phyloP scores from a whole-genome alignment of 192 early-diverging fungal species.

The Backusella tuberculispora region DNA sequence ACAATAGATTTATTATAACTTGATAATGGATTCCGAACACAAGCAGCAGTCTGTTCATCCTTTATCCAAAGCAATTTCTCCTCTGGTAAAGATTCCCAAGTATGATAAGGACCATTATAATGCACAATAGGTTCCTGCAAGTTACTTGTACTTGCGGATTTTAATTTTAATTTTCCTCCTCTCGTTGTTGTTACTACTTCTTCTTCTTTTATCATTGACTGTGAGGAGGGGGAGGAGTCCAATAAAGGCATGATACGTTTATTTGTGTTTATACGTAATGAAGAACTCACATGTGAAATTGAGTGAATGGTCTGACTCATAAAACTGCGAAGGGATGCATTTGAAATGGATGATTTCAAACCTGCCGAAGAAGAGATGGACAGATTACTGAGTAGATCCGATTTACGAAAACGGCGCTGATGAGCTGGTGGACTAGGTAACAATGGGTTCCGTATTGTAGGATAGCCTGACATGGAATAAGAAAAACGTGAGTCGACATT shows the following conservation, averaged over 20 bases:
- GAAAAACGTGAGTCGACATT: constrained; percentile 10
- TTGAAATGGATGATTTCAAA: constrained; percentile 23
- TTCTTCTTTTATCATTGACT: too few species aligned
- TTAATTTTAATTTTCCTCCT: background rate
- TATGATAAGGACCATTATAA: constrained; percentile 32
- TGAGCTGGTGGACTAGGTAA: constrained; percentile 22
- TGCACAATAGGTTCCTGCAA: constrained; percentile 22
- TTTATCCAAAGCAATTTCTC: constrained; percentile 34
- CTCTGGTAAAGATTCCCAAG: constrained; percentile 24
- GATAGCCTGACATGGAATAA: constrained; percentile 20
- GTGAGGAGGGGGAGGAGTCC: background rate
- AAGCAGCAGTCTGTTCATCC: constrained; percentile 17
- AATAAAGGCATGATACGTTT: constrained; percentile 21
- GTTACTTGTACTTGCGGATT: background rate
- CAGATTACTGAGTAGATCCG: constrained; percentile 16
- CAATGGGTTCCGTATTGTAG: constrained; percentile 24
- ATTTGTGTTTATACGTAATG: background rate
- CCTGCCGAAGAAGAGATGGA: constrained; percentile 3
- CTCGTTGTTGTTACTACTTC: too few species aligned
- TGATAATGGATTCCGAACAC: constrained; percentile 11
- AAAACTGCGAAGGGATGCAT: constrained; percentile 13
- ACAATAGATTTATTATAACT: constrained; percentile 21
- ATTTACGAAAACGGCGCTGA: constrained; percentile 10
- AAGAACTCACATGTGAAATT: constrained; percentile 16
- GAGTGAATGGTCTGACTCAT: constrained; percentile 22